Percentiles rank a stretch among this genome's conserved stretches.
Conservation (phyloP, 352 stramenopile species). For the Globisporangium splendens region DNA sequence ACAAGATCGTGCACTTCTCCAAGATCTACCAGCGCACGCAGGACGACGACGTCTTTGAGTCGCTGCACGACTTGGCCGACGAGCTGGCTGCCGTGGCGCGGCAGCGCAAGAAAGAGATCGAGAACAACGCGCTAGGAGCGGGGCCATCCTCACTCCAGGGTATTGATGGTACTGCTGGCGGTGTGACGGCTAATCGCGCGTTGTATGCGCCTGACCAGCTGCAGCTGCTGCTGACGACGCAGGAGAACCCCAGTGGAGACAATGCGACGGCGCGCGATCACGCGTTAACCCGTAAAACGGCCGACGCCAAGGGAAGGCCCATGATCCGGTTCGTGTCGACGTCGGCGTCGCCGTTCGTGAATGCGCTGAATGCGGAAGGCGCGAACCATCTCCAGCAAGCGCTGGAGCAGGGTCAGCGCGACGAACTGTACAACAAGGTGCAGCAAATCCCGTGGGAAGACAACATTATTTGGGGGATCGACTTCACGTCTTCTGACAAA, state of each 20-base stretch:
- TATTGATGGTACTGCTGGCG: slow-evolving; percentile 10
- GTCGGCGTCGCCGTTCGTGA: slow-evolving; percentile 55
- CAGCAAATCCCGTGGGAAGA: slow-evolving; percentile 82
- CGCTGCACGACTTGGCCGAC: slow-evolving; percentile 47
- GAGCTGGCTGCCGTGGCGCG: slow-evolving; percentile 48
- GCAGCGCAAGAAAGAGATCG: slow-evolving; percentile 28
- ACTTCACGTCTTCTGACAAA: slow-evolving; percentile 36
- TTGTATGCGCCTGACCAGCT: slow-evolving; percentile 59
- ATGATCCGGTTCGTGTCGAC: slow-evolving; percentile 68
- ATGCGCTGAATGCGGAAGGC: slow-evolving; percentile 17
- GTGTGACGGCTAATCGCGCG: slow-evolving; percentile 14
- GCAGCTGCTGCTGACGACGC: slow-evolving; percentile 57
- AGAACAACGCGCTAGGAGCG: not conserved
- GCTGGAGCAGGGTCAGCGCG: slow-evolving; percentile 22
- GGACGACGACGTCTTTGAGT: slow-evolving; percentile 47
- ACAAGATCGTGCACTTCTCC: slow-evolving; percentile 47
- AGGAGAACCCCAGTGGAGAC: slow-evolving; percentile 33
- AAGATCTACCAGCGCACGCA: slow-evolving; percentile 63
- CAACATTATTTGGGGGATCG: slow-evolving; percentile 73
- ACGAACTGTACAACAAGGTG: slow-evolving; percentile 76
- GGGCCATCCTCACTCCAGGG: no score
- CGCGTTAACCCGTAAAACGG: slow-evolving; percentile 26
- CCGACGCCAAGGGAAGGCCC: slow-evolving; percentile 52
- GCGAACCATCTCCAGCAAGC: slow-evolving; percentile 18
- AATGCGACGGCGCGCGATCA: slow-evolving; percentile 42